phyloP scores from a whole-genome alignment of 2,329 filamentous ascomycete species.

The Emergomyces africanus region DNA sequence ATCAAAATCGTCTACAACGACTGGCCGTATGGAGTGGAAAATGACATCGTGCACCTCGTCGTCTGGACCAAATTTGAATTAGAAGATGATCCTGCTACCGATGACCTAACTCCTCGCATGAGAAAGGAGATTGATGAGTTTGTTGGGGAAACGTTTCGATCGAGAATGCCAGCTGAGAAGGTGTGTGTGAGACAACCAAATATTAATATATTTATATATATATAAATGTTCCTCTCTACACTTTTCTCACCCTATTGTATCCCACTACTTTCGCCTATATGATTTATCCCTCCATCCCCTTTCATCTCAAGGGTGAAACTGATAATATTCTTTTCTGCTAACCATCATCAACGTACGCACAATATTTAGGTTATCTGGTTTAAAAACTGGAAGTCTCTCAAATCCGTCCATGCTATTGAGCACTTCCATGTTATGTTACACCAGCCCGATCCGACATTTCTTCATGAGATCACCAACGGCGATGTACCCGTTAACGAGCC shows the following conservation, averaged over 20 bases:
- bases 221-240: too few relatives aligned
- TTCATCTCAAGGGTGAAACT: not conserved
- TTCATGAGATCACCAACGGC: constrained; percentile 57
- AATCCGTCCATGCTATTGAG: constrained; percentile 47
- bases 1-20: constrained; percentile 48
- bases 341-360: not conserved
- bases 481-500: constrained; percentile 52
- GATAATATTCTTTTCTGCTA: not conserved
- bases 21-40: constrained; percentile 48
- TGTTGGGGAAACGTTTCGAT: constrained; percentile 46
- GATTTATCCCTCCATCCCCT: not conserved
- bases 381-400: constrained; percentile 49
- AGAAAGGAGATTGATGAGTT: constrained; percentile 37
- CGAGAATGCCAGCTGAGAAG: constrained; percentile 29
- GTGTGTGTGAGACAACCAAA: constrained; percentile 16
- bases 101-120: constrained; percentile 38
- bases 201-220: too few relatives aligned
- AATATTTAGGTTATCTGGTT: constrained; percentile 52
- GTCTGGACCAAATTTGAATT: constrained; percentile 44
- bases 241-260: not conserved
- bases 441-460: constrained; percentile 56
- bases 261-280: not conserved
- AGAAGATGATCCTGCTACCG: constrained; percentile 30
- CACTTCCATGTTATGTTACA: constrained; percentile 52
- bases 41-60: constrained; percentile 43